These are phyloP conservation scores for Marasmius tenuissimus DNA, from an alignment of 1,284 basidiomycete species.

Conservation along the genomic window DNA sequence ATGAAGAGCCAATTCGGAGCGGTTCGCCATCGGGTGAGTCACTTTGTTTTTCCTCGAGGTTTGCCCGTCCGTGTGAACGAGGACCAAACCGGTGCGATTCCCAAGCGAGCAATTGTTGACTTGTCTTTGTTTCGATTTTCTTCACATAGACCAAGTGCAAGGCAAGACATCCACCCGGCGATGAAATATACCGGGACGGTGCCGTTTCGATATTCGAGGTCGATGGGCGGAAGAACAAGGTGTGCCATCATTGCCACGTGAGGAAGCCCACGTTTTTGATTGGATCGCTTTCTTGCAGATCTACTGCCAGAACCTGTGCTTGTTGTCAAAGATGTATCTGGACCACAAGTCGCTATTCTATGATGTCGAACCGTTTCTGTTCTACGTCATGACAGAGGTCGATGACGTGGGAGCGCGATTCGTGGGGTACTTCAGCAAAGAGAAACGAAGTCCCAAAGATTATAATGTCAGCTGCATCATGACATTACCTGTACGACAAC, in stretches of 20 bases:
- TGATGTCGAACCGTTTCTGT: conserved; percentile 98
- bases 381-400: conserved; percentile 95
- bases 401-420: conserved; percentile 92
- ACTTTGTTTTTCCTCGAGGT: background rate
- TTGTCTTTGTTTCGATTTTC: background rate
- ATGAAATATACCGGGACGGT: conserved; percentile 96
- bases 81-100: background rate
- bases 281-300: conserved; percentile 52
- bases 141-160: conserved; percentile 87
- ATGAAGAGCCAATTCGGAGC: conserved; percentile 95
- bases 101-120: background rate
- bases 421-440: conserved; percentile 99
- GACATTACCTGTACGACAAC: conserved; percentile 94
- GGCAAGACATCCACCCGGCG: conserved; percentile 91
- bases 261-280: background rate
- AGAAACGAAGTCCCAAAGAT: conserved; percentile 94
- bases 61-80: too few relatives aligned
- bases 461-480: conserved; percentile 99
- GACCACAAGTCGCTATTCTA: conserved; percentile 99
- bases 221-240: conserved; percentile 97
- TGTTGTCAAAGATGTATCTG: conserved; percentile 98
- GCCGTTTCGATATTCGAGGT: conserved; percentile 94
- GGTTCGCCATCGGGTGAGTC: conserved; percentile 79
- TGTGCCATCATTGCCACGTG: conserved; percentile 23
- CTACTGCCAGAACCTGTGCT: conserved; percentile 99